Base-by-base conservation (phyloP, 148 eudicot genomes). In the Amaranthus hypochondriacus region DNA sequence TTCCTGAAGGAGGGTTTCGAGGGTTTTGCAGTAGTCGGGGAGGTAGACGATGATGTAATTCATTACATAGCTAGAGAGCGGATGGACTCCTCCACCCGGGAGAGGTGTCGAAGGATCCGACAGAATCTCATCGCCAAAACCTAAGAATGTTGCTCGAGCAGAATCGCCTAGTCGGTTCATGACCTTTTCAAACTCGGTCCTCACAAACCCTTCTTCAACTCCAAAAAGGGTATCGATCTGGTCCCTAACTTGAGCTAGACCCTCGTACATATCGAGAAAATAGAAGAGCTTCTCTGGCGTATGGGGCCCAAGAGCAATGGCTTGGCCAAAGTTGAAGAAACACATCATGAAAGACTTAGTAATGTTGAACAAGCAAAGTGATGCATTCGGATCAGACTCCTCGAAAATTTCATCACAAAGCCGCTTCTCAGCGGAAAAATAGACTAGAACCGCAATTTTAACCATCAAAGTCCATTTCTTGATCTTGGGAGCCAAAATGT, bases 261-360 rank as follows among this genome's bases (percentile, higher is more conserved):
- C 81, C 78, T 92, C 96, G 15, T 88, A 90, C 93, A 94, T 87
- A 68, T 91, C 83, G 3, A 94, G 86, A 56, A 92, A 76, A 62
- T 80, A 73, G 76, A 84, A 87, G 51, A 94, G 83, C 79, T 85
- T 83, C 75, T 94, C 98, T 0, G 96, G 88, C 12, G 73, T 66
- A 28, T 79, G 81, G 39, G 90, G 79, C 4, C 87, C 89, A 11
- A 90, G 83, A 0, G 85, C 84, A 18, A 94, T 82, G 62, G 96
- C 97, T 56, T 86, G 83, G 4, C 92, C 96, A 56, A 94, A 94
- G 77, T 83, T 94, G 77, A 92, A 76, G 21, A 94, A 90, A 70
- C 86, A 76, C 46, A 81, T 54, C 77, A 92, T 58, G 9, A 90
- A 75, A 44, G 78, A 86, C 74, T 82, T 85, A 39, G 90, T 75